Percentiles rank a stretch among this genome's conserved stretches.
phyloP scores from a whole-genome alignment of 331 rosid genomes.

The Ulmus americana region DNA sequence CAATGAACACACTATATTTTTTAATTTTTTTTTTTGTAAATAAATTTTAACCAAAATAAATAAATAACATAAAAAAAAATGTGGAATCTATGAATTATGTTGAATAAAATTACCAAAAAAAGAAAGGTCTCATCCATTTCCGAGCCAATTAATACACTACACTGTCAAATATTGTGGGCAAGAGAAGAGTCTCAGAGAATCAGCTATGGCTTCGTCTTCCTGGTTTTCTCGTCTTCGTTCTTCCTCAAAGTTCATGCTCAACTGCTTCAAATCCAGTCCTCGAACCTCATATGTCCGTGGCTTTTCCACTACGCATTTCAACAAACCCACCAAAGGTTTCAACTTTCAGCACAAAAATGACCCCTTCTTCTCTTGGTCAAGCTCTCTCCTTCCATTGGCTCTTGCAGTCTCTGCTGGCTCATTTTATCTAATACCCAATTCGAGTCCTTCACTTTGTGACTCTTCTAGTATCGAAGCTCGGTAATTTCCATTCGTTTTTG shows the following conservation, averaged over 20 bases:
- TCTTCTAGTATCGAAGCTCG: conserved; percentile 27
- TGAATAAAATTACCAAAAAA: too few species aligned
- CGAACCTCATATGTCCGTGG: conserved; percentile 17
- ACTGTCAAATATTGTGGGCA: too few species aligned
- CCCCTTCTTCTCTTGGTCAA: conserved; percentile 28
- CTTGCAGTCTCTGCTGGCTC: conserved; percentile 61
- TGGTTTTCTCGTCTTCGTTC: conserved; percentile 62
- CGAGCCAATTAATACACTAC: too few species aligned
- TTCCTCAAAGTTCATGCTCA: conserved; percentile 43
- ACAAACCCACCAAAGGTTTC: conserved; percentile 12
- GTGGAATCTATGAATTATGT: too few species aligned
- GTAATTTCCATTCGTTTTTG: conserved; percentile 16
- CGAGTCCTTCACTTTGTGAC: conserved; percentile 44
- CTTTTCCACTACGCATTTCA: conserved; percentile 8
- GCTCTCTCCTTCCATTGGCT: conserved; percentile 54
- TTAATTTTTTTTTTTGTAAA: too few species aligned
- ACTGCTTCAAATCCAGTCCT: conserved; percentile 14
- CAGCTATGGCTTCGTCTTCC: conserved; percentile 41
- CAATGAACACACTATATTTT: too few species aligned
- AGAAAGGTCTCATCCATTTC: too few species aligned
- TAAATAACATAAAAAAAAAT: too few species aligned
- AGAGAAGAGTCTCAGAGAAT: not conserved
- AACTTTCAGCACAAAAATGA: conserved; percentile 20
- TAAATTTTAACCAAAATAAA: too few species aligned
- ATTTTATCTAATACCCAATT: conserved; percentile 43